Conservation (phyloP, 441 rosid genomes). For the Macaranga tanarius region DNA sequence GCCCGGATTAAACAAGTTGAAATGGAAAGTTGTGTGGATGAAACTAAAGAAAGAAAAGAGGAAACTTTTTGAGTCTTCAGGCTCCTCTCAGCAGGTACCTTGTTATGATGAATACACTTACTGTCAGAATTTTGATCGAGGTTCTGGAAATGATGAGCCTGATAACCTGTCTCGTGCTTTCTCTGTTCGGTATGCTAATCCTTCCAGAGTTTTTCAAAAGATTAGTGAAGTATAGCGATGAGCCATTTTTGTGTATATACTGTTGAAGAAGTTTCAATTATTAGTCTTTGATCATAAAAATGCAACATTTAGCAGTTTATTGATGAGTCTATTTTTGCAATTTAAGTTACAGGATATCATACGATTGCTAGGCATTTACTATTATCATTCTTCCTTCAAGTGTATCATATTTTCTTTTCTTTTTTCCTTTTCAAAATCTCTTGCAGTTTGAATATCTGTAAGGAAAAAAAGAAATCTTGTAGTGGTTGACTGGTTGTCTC, state of each 20-base stretch:
- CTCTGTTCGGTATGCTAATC: conserved; percentile 42
- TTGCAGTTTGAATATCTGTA: neutral
- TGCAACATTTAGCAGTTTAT: neutral
- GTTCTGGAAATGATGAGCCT: conserved; percentile 38
- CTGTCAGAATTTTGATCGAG: conserved; percentile 48
- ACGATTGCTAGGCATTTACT: neutral
- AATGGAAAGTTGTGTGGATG: conserved; percentile 38
- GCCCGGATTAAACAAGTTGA: conserved; percentile 23
- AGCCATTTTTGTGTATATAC: neutral
- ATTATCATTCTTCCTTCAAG: neutral
- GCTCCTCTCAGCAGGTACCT: conserved; percentile 7
- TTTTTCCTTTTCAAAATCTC: neutral
- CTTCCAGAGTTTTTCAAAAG: conserved; percentile 9
- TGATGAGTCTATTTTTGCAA: no score
- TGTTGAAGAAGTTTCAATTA: no score
- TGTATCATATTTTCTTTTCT: no score
- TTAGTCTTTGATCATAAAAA: neutral
- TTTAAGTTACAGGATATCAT: neutral
- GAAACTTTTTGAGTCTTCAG: conserved; percentile 28
- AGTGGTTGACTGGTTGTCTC: no score
- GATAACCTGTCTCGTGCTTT: conserved; percentile 41
- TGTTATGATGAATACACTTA: conserved; percentile 34
- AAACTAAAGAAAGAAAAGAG: conserved; percentile 37
- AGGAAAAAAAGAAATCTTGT: no score
- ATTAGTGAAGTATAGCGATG: neutral